Evolutionary conservation across 1,139 yeast genomes (phyloP), one percentile per base, ranked within the genome.

Genomic region (Debaryomycetaceae sp.): DNA sequence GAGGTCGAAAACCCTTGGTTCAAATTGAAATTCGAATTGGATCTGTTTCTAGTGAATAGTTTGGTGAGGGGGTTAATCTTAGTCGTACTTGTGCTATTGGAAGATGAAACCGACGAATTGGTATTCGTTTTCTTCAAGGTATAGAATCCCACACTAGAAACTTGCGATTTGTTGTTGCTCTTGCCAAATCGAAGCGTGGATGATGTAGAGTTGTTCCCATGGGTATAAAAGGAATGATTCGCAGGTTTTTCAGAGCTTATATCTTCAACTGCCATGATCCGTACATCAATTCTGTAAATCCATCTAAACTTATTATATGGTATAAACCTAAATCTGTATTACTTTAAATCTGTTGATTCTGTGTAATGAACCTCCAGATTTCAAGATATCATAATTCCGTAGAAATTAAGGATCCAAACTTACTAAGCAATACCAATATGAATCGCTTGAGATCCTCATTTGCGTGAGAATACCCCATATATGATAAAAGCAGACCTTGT

Each of bases 91-190:
- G 47, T 35, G 33, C 61, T 59, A 3, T 49, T 22, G 13, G 53
- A 51, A 3, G 70, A 62, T 3, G 53, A 38, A 39, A 47, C 55
- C 1, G 75, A 68, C 6, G 60, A 47, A 41, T 65, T 63, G 6
- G 75, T 68, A 30, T 53, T 51, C 26, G 55, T 51, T 43, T 69
- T 70, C 46, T 65, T 69, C 28, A 70, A 47, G 37, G 57, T 70
- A 40, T 58, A 68, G 48, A 70, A 70, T 5, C 73, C 76, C 8
- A 70, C 75, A 39, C 67, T 62, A 2, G 73, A 65, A 3, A 68
- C 58, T 37, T 61, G 69, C 15, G 67, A 56, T 46, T 42, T 11
- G 31, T 40, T 44, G 4, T 48, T 37, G 2, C 38, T 33, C 17
- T 39, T 38, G 8, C 28, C 29, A 39, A 29, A 35, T 15, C 35